Base-by-base conservation (phyloP, 192 early-diverging fungal species). In the Radiomyces spectabilis region DNA sequence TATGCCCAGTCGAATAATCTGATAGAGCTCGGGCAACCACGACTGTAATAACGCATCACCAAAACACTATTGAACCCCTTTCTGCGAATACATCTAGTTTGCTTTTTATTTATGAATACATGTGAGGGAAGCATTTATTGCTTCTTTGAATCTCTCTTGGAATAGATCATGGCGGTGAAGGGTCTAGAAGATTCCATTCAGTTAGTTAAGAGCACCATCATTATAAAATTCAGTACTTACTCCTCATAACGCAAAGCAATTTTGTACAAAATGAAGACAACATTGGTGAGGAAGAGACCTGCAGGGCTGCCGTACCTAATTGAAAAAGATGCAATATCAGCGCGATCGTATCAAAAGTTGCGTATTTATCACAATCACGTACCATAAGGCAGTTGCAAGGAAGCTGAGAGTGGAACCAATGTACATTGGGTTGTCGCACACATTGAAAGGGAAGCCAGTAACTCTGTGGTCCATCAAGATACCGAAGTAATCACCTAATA, bases 351-450 rank as follows among this genome's bases (percentile, higher is more conserved):
- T n/a, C n/a, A n/a, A n/a, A n/a, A n/a, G n/a, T n/a, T n/a, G n/a
- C n/a, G n/a, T n/a, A n/a, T n/a, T n/a, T n/a, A n/a, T n/a, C n/a
- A n/a, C 24, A 38, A 37, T 54, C 21, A 63, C 77, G 31, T 83
- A 80, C 89, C 86, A 93, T 50, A 95, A 68, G 31, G 93, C 84
- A 29, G 83, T 83, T 37, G 83, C 87, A 12, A 94, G 50, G 68
- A 95, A 95, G 43, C 79, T 84, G 69, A 94, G 66, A 8, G 90
- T 91, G 5, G 92, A 92, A 26, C 93, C 93, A 45, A 80, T 80
- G 61, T 95, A 95, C 93, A 95, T 95, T n/a, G 93, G 93, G 72
- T 95, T 89, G 7, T 91, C 87, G 25, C 85, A 74, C 18, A 91
- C 83, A 61, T 88, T 95, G 78, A 95, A 95, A 4, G 93, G 93